Evolutionary conservation across 257 asterid genomes (phyloP).

Genomic region (Solanum virginianum): DNA sequence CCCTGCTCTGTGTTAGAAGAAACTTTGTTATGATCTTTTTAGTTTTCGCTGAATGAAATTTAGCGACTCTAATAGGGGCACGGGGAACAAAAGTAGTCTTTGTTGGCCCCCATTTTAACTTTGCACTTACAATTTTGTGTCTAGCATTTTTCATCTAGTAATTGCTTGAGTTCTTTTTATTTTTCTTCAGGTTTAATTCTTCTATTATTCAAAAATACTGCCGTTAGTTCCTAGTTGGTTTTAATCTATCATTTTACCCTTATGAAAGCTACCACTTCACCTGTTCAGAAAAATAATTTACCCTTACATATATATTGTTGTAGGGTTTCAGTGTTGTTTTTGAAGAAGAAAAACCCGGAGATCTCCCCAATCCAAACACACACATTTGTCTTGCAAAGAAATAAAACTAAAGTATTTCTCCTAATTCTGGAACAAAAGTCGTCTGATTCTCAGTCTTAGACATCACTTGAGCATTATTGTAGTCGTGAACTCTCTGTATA

Average conservation of each 20-base stretch:
- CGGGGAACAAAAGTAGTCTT: background rate
- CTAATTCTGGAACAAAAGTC: background rate
- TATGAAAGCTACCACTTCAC: background rate
- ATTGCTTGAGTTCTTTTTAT: background rate
- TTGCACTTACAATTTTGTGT: background rate
- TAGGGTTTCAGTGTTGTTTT: background rate
- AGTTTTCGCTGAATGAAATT: background rate
- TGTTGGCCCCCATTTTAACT: background rate
- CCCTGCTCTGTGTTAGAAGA: background rate
- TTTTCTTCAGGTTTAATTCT: background rate
- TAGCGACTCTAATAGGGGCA: background rate
- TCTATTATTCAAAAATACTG: background rate
- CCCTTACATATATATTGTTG: background rate
- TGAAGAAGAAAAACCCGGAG: background rate
- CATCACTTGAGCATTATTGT: background rate
- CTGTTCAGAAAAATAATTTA: background rate
- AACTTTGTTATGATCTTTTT: background rate
- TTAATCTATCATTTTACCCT: background rate
- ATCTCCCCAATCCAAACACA: background rate
- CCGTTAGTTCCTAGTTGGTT: background rate
- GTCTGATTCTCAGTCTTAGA: background rate
- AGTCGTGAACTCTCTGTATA: background rate
- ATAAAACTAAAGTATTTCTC: background rate
- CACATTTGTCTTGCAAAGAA: background rate
- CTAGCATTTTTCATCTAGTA: background rate